Evolutionary conservation across 1,139 yeast genomes (phyloP).

Genomic region (Yamadazyma friedrichii): DNA sequence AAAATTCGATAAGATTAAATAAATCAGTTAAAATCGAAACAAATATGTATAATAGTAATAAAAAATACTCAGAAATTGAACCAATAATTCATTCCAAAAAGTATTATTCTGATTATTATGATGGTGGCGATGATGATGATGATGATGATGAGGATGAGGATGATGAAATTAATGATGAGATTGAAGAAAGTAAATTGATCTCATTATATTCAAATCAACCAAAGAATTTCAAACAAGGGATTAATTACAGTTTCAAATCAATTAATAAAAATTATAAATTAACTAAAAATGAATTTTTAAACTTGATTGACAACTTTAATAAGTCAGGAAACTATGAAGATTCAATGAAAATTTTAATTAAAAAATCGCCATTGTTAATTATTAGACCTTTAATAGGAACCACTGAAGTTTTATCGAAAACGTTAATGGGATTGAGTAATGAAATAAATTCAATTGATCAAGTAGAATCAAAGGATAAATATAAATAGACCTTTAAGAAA

Average conservation of each 20-base stretch:
- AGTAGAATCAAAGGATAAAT: constrained; percentile 38
- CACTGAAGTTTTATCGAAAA: constrained; percentile 82
- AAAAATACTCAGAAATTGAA: constrained; percentile 15
- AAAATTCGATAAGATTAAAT: constrained; percentile 15
- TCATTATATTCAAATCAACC: constrained; percentile 91
- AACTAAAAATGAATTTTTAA: constrained; percentile 63
- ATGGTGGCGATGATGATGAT: constrained; percentile 29
- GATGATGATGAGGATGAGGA: constrained; percentile 39
- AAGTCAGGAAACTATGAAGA: constrained; percentile 65
- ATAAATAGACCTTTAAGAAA: constrained; percentile 14
- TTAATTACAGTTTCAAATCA: constrained; percentile 68
- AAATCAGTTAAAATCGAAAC: constrained; percentile 7
- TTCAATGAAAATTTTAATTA: constrained; percentile 65
- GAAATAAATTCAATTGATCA: constrained; percentile 64
- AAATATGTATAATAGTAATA: constrained; percentile 12
- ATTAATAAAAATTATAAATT: constrained; percentile 66
- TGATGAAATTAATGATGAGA: constrained; percentile 25
- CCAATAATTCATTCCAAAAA: neutral
- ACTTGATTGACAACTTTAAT: constrained; percentile 59
- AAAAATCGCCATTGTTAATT: constrained; percentile 76
- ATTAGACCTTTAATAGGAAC: constrained; percentile 90
- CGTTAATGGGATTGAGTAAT: constrained; percentile 81
- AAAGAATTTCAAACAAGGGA: constrained; percentile 63
- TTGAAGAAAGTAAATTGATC: constrained; percentile 48
- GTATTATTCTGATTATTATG: constrained; percentile 18